Percentiles rank a stretch among this genome's conserved stretches.
Evolutionary conservation across 202 grass and related monocot species (phyloP).

Genomic region (Panicum hallii): DNA sequence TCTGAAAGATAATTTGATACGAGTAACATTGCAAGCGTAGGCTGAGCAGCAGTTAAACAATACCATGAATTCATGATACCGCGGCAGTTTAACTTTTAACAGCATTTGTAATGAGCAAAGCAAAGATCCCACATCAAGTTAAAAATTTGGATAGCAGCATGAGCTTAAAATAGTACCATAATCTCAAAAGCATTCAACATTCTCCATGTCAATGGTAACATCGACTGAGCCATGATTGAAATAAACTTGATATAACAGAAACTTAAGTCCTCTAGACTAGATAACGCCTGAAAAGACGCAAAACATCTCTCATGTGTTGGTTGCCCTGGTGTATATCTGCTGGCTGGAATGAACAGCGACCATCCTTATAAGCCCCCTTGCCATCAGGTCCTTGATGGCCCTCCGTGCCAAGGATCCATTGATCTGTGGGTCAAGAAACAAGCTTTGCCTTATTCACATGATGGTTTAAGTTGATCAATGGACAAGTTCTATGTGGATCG

Average conservation of each 20-base stretch:
- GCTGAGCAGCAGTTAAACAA: too few relatives aligned
- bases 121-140: not conserved
- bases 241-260: constrained; percentile 17
- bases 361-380: constrained; percentile 80
- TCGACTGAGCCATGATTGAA: not conserved
- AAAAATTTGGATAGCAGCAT: not conserved
- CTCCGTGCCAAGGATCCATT: constrained; percentile 85
- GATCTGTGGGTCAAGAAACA: constrained; percentile 47
- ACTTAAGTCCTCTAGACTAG: constrained; percentile 19
- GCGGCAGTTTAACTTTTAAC: too few relatives aligned
- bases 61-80: too few relatives aligned
- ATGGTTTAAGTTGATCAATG: not conserved
- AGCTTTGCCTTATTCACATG: not conserved
- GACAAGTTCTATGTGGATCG: not conserved
- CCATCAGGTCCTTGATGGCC: constrained; percentile 84
- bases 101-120: not conserved
- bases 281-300: not conserved
- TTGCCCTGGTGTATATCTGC: constrained; percentile 91
- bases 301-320: constrained; percentile 62
- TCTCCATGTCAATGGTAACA: not conserved
- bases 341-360: constrained; percentile 80
- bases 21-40: too few relatives aligned
- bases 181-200: constrained; percentile 38
- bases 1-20: too few relatives aligned
- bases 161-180: not conserved